Conservation (phyloP, 1,139 yeast genomes). For the Yamadazyma pseudoaaseri region DNA sequence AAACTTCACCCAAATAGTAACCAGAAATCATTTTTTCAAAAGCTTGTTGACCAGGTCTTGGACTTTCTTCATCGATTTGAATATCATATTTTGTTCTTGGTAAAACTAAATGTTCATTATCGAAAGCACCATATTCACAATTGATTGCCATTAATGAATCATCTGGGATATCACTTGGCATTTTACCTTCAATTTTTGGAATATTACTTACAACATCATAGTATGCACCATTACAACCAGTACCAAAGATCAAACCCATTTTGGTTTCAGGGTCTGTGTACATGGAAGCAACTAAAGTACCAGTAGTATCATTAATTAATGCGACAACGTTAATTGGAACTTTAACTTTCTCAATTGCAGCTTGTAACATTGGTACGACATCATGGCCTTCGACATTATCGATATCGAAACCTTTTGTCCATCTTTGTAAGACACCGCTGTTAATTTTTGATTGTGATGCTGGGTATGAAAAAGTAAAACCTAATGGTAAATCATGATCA, state of each 20-base stretch:
- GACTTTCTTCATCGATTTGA: slow-evolving; percentile 77
- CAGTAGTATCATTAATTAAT: slow-evolving; percentile 94
- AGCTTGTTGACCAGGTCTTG: slow-evolving; percentile 95
- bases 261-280: slow-evolving; percentile 85
- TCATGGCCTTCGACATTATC: slow-evolving; percentile 92
- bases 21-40: slow-evolving; percentile 99
- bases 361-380: slow-evolving; percentile 88
- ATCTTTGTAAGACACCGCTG: slow-evolving; percentile 84
- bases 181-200: slow-evolving; percentile 77
- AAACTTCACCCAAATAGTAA: slow-evolving; percentile 89
- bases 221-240: slow-evolving; percentile 98
- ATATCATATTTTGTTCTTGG: slow-evolving; percentile 91
- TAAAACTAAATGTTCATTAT: slow-evolving; percentile 77
- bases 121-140: slow-evolving; percentile 98
- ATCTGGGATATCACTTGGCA: slow-evolving; percentile 59
- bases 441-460: slow-evolving; percentile 82
- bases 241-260: slow-evolving; percentile 96
- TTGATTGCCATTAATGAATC: slow-evolving; percentile 90
- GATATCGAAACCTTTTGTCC: slow-evolving; percentile 98
- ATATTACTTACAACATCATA: slow-evolving; percentile 73
- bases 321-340: slow-evolving; percentile 89
- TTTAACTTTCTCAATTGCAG: slow-evolving; percentile 58
- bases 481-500: slow-evolving; percentile 61
- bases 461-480: slow-evolving; percentile 96
- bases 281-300: slow-evolving; percentile 94